Conservation (phyloP, 306 rosid genomes). For the Glycine latifolia region DNA sequence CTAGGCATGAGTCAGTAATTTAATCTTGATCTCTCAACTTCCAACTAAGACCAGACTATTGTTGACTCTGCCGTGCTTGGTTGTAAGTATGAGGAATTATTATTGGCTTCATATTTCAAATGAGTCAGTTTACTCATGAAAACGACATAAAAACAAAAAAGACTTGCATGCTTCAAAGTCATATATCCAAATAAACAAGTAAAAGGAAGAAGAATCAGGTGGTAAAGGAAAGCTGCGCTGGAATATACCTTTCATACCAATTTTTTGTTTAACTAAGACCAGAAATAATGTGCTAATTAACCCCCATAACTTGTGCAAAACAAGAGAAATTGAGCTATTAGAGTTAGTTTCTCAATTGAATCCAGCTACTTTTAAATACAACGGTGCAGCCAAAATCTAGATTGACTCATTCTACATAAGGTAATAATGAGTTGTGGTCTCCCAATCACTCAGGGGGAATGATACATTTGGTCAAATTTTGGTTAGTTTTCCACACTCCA, state of each 20-base stretch:
- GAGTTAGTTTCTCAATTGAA: neutral
- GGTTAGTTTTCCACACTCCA: neutral
- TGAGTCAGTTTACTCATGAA: neutral
- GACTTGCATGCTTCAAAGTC: constrained; percentile 18
- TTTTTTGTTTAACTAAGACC: neutral
- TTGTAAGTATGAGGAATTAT: neutral
- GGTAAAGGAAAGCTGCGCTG: constrained; percentile 51
- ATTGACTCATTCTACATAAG: constrained; percentile 14
- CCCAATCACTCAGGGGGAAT: neutral
- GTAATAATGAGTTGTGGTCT: neutral
- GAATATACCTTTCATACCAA: constrained; percentile 28
- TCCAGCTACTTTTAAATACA: neutral
- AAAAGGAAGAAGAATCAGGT: neutral
- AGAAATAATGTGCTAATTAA: neutral
- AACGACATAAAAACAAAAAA: too few species aligned
- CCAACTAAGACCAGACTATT: neutral
- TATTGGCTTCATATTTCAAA: constrained; percentile 9
- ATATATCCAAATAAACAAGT: neutral
- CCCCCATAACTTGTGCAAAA: neutral
- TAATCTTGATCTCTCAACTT: neutral
- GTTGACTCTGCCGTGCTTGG: constrained; percentile 28
- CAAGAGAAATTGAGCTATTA: neutral
- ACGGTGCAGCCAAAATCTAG: neutral
- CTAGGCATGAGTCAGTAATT: neutral
- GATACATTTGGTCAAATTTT: neutral